Evolutionary conservation across 495 filamentous ascomycete species (phyloP), one percentile per base, ranked within the genome.

Genomic region (Tuber aestivum): DNA sequence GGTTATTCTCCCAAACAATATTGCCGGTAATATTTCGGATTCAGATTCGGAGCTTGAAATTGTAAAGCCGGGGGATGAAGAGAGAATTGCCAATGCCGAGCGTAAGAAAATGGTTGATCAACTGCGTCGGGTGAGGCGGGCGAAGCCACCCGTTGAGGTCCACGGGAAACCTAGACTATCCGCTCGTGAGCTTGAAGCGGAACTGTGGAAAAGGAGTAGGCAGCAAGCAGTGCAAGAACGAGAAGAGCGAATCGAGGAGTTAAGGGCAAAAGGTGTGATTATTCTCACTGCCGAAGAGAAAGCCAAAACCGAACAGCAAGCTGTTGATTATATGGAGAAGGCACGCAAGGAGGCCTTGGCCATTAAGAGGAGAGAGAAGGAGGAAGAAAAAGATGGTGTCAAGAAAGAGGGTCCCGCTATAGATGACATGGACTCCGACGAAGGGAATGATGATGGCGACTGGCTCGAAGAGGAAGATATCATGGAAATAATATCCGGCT

Each of bases 211-310:
- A 75, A 88, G 90, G 74, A 93, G 94, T 0, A 88, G 93, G 45
- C 86, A 90, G 77, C 95, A 99, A 84, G 96, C 94, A 61, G 87
- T 88, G 37, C 84, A 88, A 44, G 94, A 94, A 82, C 88, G 93
- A n/a, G 89, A 90, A 69, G 91, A 93, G 78, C 91, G 90, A 74
- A 87, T 98, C 23, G 89, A 92, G 75, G 89, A 91, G 75, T 86
- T 98, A 38, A 87, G 88, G 73, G 90, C 90, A 32, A 92, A 91
- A 82, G 95, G 95, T 42, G 87, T 98, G 23, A 85, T 92, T 65
- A 86, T 97, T n/a, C 91, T 92, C 78, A 97, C 93, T 1, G 89
- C 90, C 7, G 95, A 97, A 83, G 94, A 99, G 79, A 87, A 92
- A 75, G 90, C 92, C 77, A 89, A 90, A 20, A 91, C 95, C 82